Evolutionary conservation across 495 filamentous ascomycete species (phyloP), one percentile per base, ranked within the genome.

Genomic region (Symbiotaphrina buchneri): DNA sequence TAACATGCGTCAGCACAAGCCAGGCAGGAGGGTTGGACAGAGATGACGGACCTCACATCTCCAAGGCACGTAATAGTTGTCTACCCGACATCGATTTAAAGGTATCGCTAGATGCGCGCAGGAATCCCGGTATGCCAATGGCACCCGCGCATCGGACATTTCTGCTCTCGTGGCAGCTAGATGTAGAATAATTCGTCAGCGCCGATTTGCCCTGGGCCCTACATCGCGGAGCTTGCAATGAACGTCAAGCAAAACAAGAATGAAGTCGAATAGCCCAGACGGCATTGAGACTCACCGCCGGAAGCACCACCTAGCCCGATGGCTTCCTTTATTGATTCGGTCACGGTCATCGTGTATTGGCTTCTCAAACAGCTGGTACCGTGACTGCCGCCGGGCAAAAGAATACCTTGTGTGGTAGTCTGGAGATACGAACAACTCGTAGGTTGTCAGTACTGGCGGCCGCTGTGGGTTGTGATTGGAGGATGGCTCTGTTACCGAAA

Each of bases 1-100:
- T 94, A 43, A 32, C 35, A 22, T 34, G 8, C n/a, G 8, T 27
- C 30, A 36, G 7, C 2, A 18, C 41, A 28, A 35, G 30, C 32
- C 21, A 34, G 23, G 6, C 18, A n/a, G 3, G 4, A 38, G 18
- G 16, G 13, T 6, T 18, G 16, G 16, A 18, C 28, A 2, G n/a
- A 11, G 3, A 2, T 21, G 6, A 42, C 77, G 43, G 67, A 95
- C 87, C 71, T 78, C 71, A 53, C 87, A 97, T 65, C 85, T 91
- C 87, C 87, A 97, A 14, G 87, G 83, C 47, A 95, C 49, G 56
- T 92, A 95, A 55, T 76, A 95, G 36, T 80, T 73, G 35, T 90
- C 74, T 55, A 66, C 67, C 30, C 87, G 83, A 59, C 87, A 97
- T 38, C 76, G 72, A 56, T 97, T 97, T 43, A 97, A 63, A 5